phyloP scores from a whole-genome alignment of 106 monocot genomes.

The Vanilla planifolia region DNA sequence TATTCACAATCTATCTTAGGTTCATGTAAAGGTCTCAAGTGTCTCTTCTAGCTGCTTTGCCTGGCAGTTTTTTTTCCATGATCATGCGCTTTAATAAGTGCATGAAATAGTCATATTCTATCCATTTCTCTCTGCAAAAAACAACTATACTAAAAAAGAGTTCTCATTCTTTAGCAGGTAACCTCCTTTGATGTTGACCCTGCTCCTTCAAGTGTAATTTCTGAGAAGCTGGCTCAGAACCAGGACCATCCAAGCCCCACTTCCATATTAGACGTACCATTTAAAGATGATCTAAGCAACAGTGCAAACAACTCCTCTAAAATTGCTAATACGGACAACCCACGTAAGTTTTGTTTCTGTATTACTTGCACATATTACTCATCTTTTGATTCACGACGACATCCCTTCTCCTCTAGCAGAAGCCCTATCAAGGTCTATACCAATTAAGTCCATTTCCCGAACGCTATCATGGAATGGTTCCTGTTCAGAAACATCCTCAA shows the following conservation, averaged over 20 bases:
- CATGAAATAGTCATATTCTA: no score
- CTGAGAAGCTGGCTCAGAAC: constrained; percentile 7
- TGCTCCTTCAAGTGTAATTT: constrained; percentile 2
- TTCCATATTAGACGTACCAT: constrained; percentile 28
- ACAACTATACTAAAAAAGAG: no score
- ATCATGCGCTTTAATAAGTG: no score
- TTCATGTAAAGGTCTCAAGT: no score
- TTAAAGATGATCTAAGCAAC: constrained; percentile 15
- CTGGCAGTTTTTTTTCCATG: no score
- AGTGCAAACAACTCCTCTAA: constrained; percentile 12
- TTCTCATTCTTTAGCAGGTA: constrained; percentile 31
- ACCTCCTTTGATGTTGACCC: constrained; percentile 24
- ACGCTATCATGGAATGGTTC: constrained; percentile 36
- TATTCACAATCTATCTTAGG: no score
- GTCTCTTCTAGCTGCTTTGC: no score
- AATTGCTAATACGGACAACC: constrained; percentile 7
- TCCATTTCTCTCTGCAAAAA: no score
- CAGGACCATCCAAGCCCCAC: constrained; percentile 33
- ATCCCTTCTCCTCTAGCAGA: constrained; percentile 18
- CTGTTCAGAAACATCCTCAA: constrained; percentile 18
- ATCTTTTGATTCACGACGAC: background rate
- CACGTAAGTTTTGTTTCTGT: constrained; percentile 24
- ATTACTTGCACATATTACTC: background rate
- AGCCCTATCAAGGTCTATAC: constrained; percentile 41
- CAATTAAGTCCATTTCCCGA: constrained; percentile 61